Evolutionary conservation across 2,329 filamentous ascomycete species (phyloP).

Genomic region (Pseudovirgaria hyperparasitica): DNA sequence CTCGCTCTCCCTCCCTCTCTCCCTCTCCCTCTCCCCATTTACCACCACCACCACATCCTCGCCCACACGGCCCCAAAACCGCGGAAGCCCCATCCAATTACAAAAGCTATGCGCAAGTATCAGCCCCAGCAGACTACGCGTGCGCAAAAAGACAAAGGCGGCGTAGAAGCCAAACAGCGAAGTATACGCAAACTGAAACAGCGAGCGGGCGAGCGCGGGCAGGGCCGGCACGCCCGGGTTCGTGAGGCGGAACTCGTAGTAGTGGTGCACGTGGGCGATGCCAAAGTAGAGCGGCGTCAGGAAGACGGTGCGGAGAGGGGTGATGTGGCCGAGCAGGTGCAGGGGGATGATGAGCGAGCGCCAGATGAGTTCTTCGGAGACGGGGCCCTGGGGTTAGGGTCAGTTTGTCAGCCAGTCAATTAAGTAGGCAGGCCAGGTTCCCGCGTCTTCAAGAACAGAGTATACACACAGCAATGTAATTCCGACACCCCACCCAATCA

Average conservation of each 20-base stretch:
- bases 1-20: slow-evolving; percentile 14
- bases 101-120: slow-evolving; percentile 77
- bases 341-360: slow-evolving; percentile 75
- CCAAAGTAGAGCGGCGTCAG: slow-evolving; percentile 82
- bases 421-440: background rate
- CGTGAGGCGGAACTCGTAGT: slow-evolving; percentile 82
- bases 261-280: slow-evolving; percentile 86
- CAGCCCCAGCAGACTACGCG: slow-evolving; percentile 65
- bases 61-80: slow-evolving; percentile 67
- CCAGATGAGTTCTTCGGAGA: slow-evolving; percentile 91
- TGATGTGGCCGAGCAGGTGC: slow-evolving; percentile 53
- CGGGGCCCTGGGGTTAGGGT: slow-evolving; percentile 43
- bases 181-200: slow-evolving; percentile 82
- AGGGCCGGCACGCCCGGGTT: slow-evolving; percentile 56
- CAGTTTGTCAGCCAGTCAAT: slow-evolving; percentile 4
- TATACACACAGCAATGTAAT: slow-evolving; percentile 63
- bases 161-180: slow-evolving; percentile 89
- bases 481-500: slow-evolving; percentile 76
- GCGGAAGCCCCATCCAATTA: slow-evolving; percentile 81
- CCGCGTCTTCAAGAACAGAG: no score
- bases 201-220: slow-evolving; percentile 54
- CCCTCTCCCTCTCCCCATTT: slow-evolving; percentile 26
- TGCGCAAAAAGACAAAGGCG: slow-evolving; percentile 77
- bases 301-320: slow-evolving; percentile 52
- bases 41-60: slow-evolving; percentile 28